Evolutionary conservation across 2,329 filamentous ascomycete species (phyloP).

Genomic region (Mariannaea sp.): DNA sequence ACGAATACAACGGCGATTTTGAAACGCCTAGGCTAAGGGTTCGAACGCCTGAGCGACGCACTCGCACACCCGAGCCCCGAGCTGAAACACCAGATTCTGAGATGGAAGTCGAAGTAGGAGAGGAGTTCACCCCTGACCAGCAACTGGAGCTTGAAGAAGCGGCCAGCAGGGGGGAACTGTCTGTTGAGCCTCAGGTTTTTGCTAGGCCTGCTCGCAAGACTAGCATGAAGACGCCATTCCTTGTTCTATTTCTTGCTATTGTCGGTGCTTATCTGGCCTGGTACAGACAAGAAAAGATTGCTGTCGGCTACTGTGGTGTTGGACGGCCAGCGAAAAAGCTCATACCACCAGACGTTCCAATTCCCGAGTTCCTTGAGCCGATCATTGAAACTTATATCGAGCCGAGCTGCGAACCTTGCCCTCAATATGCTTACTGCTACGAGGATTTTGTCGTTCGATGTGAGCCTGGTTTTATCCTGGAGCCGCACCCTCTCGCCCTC

Average conservation of each 20-base stretch:
- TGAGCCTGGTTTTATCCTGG: slow-evolving; percentile 84
- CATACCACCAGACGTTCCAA: slow-evolving; percentile 52
- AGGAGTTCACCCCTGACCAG: slow-evolving; percentile 94
- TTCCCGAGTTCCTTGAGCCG: slow-evolving; percentile 74
- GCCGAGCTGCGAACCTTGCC: slow-evolving; percentile 88
- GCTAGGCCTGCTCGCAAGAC: slow-evolving; percentile 46
- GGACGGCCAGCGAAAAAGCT: slow-evolving; percentile 65
- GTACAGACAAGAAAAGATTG: slow-evolving; percentile 95
- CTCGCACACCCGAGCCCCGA: slow-evolving; percentile 30
- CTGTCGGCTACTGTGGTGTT: slow-evolving; percentile 91
- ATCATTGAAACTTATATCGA: slow-evolving; percentile 70
- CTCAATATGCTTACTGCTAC: slow-evolving; percentile 87
- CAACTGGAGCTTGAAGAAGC: slow-evolving; percentile 79
- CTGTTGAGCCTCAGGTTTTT: slow-evolving; percentile 50
- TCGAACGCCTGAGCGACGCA: slow-evolving; percentile 41
- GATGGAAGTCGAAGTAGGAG: slow-evolving; percentile 66
- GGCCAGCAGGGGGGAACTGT: slow-evolving; percentile 56
- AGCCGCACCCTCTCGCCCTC: slow-evolving; percentile 81
- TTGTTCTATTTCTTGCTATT: slow-evolving; percentile 72
- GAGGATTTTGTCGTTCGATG: slow-evolving; percentile 77
- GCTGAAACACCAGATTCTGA: slow-evolving; percentile 40
- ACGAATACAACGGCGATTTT: slow-evolving; percentile 37
- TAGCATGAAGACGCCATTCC: slow-evolving; percentile 67
- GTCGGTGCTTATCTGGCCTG: slow-evolving; percentile 75
- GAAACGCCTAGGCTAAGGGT: slow-evolving; percentile 51